A percentile compares a stretch with the other conserved stretches of the same genome.
These are phyloP conservation scores for Acer negundo DNA, from an alignment of 345 rosid genomes.

Conservation along the genomic window DNA sequence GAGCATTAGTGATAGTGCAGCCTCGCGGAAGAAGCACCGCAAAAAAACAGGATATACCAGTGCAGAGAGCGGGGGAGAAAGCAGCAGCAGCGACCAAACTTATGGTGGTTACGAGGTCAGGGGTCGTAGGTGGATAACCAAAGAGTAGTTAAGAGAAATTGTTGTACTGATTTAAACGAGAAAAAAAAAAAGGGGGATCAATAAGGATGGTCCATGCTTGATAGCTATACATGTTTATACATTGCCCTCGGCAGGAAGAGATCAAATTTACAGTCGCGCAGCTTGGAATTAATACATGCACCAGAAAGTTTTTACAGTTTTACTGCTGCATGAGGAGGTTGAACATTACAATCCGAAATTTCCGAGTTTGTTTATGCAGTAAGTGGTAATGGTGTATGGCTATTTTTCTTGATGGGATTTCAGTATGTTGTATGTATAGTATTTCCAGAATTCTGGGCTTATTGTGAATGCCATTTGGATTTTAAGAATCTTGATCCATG, in stretches of 20 bases:
- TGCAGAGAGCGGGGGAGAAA: slow-evolving; percentile 95
- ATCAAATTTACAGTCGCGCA: background rate
- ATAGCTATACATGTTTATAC: background rate
- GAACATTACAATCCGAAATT: slow-evolving; percentile 12
- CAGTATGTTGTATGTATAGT: slow-evolving; percentile 28
- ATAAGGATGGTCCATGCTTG: background rate
- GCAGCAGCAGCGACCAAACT: slow-evolving; percentile 92
- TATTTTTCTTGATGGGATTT: background rate
- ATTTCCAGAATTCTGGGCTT: slow-evolving; percentile 14
- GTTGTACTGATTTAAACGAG: background rate
- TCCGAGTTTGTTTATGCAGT: background rate
- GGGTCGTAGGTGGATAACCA: slow-evolving; percentile 85
- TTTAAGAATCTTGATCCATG: background rate
- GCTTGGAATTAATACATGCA: slow-evolving; percentile 7
- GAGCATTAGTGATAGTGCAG: slow-evolving; percentile 82
- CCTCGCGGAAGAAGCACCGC: slow-evolving; percentile 68
- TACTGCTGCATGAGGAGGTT: slow-evolving; percentile 9
- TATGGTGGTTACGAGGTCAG: slow-evolving; percentile 67
- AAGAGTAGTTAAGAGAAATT: slow-evolving; percentile 41
- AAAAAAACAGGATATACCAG: slow-evolving; percentile 71
- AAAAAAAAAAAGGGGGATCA: background rate
- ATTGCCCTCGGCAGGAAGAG: background rate
- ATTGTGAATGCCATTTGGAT: slow-evolving; percentile 13
- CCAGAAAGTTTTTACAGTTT: background rate
- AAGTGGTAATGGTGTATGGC: background rate